Evolutionary conservation across 2,329 filamentous ascomycete genomes (phyloP).

Genomic region (Pseudocercospora macadamiae): DNA sequence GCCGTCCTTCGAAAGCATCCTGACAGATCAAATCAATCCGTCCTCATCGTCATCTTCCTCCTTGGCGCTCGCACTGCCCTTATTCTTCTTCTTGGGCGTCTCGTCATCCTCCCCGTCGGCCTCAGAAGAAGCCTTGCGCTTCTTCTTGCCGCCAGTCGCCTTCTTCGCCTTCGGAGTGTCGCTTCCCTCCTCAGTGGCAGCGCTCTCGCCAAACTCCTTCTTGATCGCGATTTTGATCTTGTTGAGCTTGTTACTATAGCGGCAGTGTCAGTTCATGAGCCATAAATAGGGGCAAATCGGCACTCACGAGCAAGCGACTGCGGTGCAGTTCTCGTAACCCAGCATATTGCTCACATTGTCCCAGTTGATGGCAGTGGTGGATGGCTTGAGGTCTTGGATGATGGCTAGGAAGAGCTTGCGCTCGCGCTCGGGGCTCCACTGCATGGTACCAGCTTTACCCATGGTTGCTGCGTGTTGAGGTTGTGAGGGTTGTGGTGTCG

Average conservation of each 20-base stretch:
- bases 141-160: neutral
- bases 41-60: neutral
- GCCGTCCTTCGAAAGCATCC: neutral
- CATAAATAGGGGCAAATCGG: no score
- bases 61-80: neutral
- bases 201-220: neutral
- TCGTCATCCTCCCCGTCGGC: neutral
- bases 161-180: neutral
- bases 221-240: neutral
- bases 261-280: neutral
- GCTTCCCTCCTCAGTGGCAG: neutral
- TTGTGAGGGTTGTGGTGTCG: neutral
- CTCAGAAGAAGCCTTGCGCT: neutral
- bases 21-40: neutral
- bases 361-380: neutral
- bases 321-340: neutral
- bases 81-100: neutral
- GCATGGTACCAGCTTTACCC: neutral
- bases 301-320: neutral
- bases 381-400: neutral
- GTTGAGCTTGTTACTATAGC: neutral
- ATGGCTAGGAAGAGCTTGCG: conserved; percentile 2
- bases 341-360: neutral
- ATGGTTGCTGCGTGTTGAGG: no score
- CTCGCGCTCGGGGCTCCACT: neutral